Conservation (phyloP, 805 yeast species). For the Hagleromyces aurorensis region DNA sequence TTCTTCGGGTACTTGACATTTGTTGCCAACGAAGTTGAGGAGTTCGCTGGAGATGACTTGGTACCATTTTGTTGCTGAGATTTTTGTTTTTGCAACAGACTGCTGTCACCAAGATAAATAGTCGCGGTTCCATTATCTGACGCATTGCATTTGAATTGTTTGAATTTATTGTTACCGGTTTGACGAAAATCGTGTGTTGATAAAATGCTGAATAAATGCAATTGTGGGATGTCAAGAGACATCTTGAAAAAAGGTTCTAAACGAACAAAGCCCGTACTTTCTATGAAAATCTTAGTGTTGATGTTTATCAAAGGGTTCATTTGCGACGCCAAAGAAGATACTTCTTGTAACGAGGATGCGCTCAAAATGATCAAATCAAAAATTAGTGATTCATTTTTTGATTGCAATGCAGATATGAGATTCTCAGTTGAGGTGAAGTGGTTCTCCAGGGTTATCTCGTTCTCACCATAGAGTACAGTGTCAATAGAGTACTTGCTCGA, state of each 20-base stretch:
- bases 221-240: conserved; percentile 31
- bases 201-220: conserved; percentile 49
- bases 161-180: conserved; percentile 28
- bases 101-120: conserved; percentile 37
- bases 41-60: conserved; percentile 7
- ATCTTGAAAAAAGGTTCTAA: conserved; percentile 59
- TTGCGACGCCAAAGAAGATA: conserved; percentile 36
- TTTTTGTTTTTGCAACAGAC: conserved; percentile 8
- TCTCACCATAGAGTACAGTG: conserved; percentile 23
- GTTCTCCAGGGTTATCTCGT: conserved; percentile 18
- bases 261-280: conserved; percentile 64
- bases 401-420: conserved; percentile 9
- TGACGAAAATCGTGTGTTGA: conserved; percentile 51
- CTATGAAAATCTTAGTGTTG: conserved; percentile 51
- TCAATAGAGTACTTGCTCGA: conserved; percentile 19
- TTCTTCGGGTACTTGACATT: conserved; percentile 18
- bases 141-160: conserved; percentile 27
- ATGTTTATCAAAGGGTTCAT: conserved; percentile 33
- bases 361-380: conserved; percentile 42
- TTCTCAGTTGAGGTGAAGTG: conserved; percentile 22
- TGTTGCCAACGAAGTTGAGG: conserved; percentile 4
- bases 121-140: conserved; percentile 36
- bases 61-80: conserved; percentile 7
- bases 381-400: conserved; percentile 9
- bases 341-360: conserved; percentile 44